Evolutionary conservation across 2,329 filamentous ascomycete genomes (phyloP), one percentile per base, ranked within the genome.

Genomic region (Colletotrichum chrysophilum): DNA sequence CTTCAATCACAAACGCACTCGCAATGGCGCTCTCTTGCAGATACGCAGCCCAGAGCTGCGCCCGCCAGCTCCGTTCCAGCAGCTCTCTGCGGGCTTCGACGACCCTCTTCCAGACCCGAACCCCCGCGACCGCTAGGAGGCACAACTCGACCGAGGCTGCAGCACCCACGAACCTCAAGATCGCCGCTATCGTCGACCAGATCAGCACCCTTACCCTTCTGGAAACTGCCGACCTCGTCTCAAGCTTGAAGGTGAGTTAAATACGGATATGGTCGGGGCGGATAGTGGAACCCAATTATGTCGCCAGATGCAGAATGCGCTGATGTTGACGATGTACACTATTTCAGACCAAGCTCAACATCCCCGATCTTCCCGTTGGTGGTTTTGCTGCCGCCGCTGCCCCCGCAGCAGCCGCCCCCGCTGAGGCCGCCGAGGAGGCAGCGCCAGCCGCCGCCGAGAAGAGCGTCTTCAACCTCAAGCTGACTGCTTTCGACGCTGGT

Each of bases 161-260:
- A 71, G 86, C 89, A 73, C 85, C 91, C 81, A 71, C 72, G 62
- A 98, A 95, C 87, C 96, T 97, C 78, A 99, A 99, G 91, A 98
- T 99, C 82, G 87, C 93, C 80, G 92, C 91, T 76, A 99, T 99
- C 83, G 97, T 99, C 83, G 96, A 99, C 85, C 96, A 99, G 88
- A 99, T 99, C 86, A 98, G 96, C 88, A 93, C 97, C 91, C 94
- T 99, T 91, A 99, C 96, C 60, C 91, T 99, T 75, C 89, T 99
- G 82, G 97, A 99, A 91, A 99, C 97, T 52, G 96, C 97, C 74
- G 97, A 98, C 85, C 90, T 99, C 76, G 97, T 99, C 70, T 93
- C 96, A 70, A 95, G 93, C 86, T 89, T 99, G 84, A 99, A 99
- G 94, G 97, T 98, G 87, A 67, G 83, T 69, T 74, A 32, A 70